These are phyloP conservation scores for Kazachstania africana DNA, from an alignment of 805 yeast species.

Conservation along the genomic window DNA sequence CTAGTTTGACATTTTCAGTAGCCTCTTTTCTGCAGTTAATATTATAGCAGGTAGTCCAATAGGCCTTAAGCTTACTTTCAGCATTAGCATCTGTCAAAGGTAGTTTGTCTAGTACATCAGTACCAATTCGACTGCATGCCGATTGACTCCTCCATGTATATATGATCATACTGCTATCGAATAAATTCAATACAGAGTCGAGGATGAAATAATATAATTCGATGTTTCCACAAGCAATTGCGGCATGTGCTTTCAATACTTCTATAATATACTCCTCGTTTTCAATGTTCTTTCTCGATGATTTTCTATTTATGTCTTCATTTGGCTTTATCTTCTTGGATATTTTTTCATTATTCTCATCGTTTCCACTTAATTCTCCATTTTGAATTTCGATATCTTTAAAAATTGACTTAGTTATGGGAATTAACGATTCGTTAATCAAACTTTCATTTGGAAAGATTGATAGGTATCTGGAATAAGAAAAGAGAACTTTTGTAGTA, in stretches of 20 bases:
- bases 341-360: neutral
- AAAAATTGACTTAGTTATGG: slow-evolving; percentile 30
- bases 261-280: slow-evolving; percentile 37
- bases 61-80: slow-evolving; percentile 3
- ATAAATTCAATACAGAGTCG: slow-evolving; percentile 18
- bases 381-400: slow-evolving; percentile 19
- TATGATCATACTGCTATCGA: slow-evolving; percentile 17
- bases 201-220: slow-evolving; percentile 23
- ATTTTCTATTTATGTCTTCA: slow-evolving; percentile 26
- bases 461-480: slow-evolving; percentile 40
- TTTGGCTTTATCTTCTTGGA: slow-evolving; percentile 16
- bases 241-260: slow-evolving; percentile 6
- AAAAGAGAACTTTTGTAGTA: slow-evolving; percentile 41
- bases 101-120: slow-evolving; percentile 8
- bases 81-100: slow-evolving; percentile 1
- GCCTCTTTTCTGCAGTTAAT: slow-evolving; percentile 29
- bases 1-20: slow-evolving; percentile 51
- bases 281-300: slow-evolving; percentile 32
- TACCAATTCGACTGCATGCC: slow-evolving; percentile 33
- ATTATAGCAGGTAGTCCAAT: slow-evolving; percentile 8
- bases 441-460: slow-evolving; percentile 2
- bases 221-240: slow-evolving; percentile 1
- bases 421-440: slow-evolving; percentile 10
- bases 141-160: slow-evolving; percentile 55
- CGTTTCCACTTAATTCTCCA: neutral